Evolutionary conservation across 352 stramenopile species (phyloP).

Genomic region (Globisporangium paroecandrum): DNA sequence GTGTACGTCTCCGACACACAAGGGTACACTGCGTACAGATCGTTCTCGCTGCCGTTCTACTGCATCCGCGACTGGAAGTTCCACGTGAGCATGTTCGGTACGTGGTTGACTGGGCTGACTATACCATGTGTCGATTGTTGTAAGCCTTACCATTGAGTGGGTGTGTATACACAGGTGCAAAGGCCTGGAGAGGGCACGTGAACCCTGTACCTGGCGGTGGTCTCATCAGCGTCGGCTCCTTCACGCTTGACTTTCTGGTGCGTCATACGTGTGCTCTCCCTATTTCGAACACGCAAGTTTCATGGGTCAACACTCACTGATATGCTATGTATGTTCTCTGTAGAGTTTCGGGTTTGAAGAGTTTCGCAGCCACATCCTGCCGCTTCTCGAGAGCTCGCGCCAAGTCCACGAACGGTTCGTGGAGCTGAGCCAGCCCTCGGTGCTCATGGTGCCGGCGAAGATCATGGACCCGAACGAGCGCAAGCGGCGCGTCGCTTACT

Average conservation of each 20-base stretch:
- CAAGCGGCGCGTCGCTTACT: conserved; percentile 46
- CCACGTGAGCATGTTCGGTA: conserved; percentile 58
- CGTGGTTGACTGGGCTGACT: neutral
- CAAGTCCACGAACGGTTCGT: conserved; percentile 48
- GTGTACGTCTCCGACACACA: conserved; percentile 55
- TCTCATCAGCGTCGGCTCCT: conserved; percentile 56
- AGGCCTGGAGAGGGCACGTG: conserved; percentile 63
- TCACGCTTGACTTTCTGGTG: conserved; percentile 62
- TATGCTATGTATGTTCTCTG: neutral
- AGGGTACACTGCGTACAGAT: conserved; percentile 46
- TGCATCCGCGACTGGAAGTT: conserved; percentile 74
- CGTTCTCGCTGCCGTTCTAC: conserved; percentile 79
- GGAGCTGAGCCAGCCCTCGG: conserved; percentile 48
- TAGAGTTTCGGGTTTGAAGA: conserved; percentile 76
- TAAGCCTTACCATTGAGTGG: neutral
- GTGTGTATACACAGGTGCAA: conserved; percentile 31
- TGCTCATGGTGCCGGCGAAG: conserved; percentile 71
- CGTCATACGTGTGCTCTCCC: conserved; percentile 9
- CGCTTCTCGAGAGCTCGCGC: conserved; percentile 57
- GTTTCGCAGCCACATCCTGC: conserved; percentile 62
- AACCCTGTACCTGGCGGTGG: conserved; percentile 69
- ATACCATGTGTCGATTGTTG: neutral
- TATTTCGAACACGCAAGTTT: neutral
- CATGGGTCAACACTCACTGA: neutral
- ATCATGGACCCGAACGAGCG: conserved; percentile 27